Base-by-base conservation (phyloP, 495 filamentous ascomycete species). In the Aspergillus sclerotiicarbonarius region DNA sequence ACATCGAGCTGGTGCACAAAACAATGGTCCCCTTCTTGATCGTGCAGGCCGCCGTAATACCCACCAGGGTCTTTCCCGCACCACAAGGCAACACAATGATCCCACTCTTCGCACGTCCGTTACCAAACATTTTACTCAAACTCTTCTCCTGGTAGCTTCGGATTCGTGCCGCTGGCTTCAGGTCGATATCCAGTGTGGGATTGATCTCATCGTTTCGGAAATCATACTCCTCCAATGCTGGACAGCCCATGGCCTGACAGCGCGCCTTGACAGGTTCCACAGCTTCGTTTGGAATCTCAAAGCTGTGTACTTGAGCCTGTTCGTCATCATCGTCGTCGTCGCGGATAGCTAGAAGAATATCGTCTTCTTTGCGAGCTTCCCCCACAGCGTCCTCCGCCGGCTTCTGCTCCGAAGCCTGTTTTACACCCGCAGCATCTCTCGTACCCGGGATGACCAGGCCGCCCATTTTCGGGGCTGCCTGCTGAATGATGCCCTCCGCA, bases 111-210 rank as follows among this genome's bases (percentile, higher is more conserved):
- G 94, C 92, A 68, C 94, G 84, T 54, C 92, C 92, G 67, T 99
- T 99, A 65, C 94, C 92, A 66, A 99, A 99, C 95, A 99, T 98
- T 71, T 99, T 98, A 74, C 89, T 92, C 30, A 99, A 79, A 62
- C 90, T 93, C 75, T 96, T 93, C 74, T 99, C 94, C 72, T 99
- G 95, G 65, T 98, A 98, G 61, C 83, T 86, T 67, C 91, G 87
- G 64, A 96, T 96, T 64, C 89, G 86, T 0, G 90, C 90, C 65
- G 84, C 85, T 2, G 92, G 91, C 66, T 85, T 87, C 46, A 96
- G 76, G 69, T 97, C 92, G 61, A 99, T 98, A 51, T 97, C 90
- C 2, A 98, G 77, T 46, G 89, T 95, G 0, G 92, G 82, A 65
- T 98, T 99, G 56, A 85, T 79, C 32, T 88, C 82, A 68, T 99